These are phyloP conservation scores for Mucor irregularis DNA, from an alignment of 371 early-diverging fungal genomes.

Conservation along the genomic window DNA sequence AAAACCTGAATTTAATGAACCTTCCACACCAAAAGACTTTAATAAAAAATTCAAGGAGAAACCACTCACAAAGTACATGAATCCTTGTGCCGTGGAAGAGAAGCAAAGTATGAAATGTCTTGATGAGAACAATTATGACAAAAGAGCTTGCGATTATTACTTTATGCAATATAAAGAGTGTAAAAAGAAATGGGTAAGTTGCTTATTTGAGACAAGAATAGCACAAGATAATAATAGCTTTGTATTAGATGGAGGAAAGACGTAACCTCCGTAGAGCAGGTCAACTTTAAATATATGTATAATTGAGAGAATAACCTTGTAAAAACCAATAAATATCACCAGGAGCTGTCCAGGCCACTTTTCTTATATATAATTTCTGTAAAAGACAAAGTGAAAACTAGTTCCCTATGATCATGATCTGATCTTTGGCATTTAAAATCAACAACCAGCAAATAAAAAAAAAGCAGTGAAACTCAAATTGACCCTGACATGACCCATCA, in stretches of 20 bases:
- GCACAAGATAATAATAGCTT: neutral
- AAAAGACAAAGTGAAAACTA: too few species aligned
- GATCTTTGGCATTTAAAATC: too few species aligned
- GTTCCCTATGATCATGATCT: too few species aligned
- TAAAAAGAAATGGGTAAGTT: constrained; percentile 67
- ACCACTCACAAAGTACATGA: constrained; percentile 60
- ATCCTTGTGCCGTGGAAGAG: constrained; percentile 63
- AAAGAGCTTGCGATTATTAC: constrained; percentile 56
- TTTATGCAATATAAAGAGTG: constrained; percentile 68
- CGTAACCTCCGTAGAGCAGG: constrained; percentile 42
- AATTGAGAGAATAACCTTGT: neutral
- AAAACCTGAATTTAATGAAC: constrained; percentile 47
- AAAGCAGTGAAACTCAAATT: too few species aligned
- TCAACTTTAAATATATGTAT: constrained; percentile 19
- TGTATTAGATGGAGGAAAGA: constrained; percentile 38
- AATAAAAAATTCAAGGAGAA: constrained; percentile 58
- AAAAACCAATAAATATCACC: neutral
- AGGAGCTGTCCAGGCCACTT: too few species aligned
- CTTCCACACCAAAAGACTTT: constrained; percentile 53
- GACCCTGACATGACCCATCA: too few species aligned
- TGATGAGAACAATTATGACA: constrained; percentile 63
- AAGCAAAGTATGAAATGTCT: constrained; percentile 67
- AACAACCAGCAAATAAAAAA: too few species aligned
- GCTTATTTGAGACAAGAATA: neutral
- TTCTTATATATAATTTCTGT: too few species aligned